Evolutionary conservation across 495 filamentous ascomycete species (phyloP), one percentile per base, ranked within the genome.

Genomic region (Tuber indicum): DNA sequence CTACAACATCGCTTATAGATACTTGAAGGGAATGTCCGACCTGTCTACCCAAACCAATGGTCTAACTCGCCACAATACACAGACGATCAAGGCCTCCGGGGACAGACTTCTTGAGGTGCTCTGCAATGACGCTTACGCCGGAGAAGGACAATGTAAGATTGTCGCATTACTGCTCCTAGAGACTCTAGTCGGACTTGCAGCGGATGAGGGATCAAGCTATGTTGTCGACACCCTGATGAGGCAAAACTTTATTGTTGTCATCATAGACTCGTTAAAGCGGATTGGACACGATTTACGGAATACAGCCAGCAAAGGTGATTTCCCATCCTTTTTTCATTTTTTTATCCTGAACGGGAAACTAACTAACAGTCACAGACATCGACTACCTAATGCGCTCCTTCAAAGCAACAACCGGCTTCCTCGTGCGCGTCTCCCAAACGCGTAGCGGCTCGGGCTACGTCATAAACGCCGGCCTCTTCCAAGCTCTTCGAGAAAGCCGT

Each of bases 61-160:
- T 81, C 36, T 81, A 80, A 42, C 82, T 83, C 87, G 88, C 70
- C 91, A 93, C 78, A 92, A 89, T 62, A 89, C 91, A 74, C 91
- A 91, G 76, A 90, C 91, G 3, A 88, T 98, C 80, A 94, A 92
- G 79, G 85, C 89, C 26, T 88, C 91, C 47, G 94, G 96, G 73
- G 91, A 93, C 77, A 88, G 90, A 74, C 86, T 97, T 12, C 87
- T 98, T 72, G 93, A 96, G 82, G 89, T 92, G 21, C 88, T 97
- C 75, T 98, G 94, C 83, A 95, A 98, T 84, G 96, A 99, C 86
- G 96, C 94, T 73, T 93, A 94, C 84, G 90, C 90, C 76, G 93
- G 93, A 26, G 91, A 94, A 83, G 89, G 91, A 36, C 88, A 87
- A 39, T 96, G 93, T 82, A 91, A 94, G 75, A 90, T 94, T 23